phyloP scores from a whole-genome alignment of 2,329 filamentous ascomycete genomes.

The Pestalotiopsis sp. region DNA sequence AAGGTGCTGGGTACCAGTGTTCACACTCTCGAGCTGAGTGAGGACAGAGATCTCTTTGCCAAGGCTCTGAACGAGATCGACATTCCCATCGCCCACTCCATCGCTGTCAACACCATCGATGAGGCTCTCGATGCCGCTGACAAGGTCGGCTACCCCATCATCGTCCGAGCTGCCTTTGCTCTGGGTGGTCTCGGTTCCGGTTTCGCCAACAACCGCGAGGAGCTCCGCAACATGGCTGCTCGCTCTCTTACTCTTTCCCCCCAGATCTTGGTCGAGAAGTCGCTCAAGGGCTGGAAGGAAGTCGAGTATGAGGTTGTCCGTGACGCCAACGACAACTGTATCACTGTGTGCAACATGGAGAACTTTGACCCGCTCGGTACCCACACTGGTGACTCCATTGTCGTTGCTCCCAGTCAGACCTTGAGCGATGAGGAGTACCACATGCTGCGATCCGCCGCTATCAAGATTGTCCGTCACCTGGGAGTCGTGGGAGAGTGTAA shows the following conservation, averaged over 20 bases:
- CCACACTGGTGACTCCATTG: slow-evolving; percentile 98
- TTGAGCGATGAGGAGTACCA: slow-evolving; percentile 98
- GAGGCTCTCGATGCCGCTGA: slow-evolving; percentile 88
- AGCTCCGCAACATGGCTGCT: slow-evolving; percentile 91
- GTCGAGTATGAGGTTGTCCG: slow-evolving; percentile 98
- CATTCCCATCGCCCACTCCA: slow-evolving; percentile 95
- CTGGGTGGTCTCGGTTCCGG: slow-evolving; percentile 95
- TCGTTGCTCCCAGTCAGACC: slow-evolving; percentile 95
- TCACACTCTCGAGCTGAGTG: slow-evolving; percentile 89
- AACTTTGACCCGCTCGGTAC: slow-evolving; percentile 98
- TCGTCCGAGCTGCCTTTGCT: slow-evolving; percentile 95
- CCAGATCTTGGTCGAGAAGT: slow-evolving; percentile 98
- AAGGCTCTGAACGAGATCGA: slow-evolving; percentile 96
- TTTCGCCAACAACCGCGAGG: slow-evolving; percentile 91
- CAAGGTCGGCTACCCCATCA: slow-evolving; percentile 92
- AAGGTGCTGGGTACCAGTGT: slow-evolving; percentile 95
- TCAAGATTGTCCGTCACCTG: slow-evolving; percentile 97
- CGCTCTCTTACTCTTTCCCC: slow-evolving; percentile 91
- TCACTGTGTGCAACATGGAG: slow-evolving; percentile 98
- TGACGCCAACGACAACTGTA: slow-evolving; percentile 97
- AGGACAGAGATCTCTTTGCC: slow-evolving; percentile 94
- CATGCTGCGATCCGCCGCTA: slow-evolving; percentile 96
- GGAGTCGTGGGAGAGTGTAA: slow-evolving; percentile 99
- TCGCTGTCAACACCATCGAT: slow-evolving; percentile 88
- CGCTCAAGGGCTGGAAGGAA: slow-evolving; percentile 99